Percentiles rank a stretch among this genome's conserved stretches.
Conservation (phyloP, 1,139 yeast genomes). For the Waltiozyma sp. region DNA sequence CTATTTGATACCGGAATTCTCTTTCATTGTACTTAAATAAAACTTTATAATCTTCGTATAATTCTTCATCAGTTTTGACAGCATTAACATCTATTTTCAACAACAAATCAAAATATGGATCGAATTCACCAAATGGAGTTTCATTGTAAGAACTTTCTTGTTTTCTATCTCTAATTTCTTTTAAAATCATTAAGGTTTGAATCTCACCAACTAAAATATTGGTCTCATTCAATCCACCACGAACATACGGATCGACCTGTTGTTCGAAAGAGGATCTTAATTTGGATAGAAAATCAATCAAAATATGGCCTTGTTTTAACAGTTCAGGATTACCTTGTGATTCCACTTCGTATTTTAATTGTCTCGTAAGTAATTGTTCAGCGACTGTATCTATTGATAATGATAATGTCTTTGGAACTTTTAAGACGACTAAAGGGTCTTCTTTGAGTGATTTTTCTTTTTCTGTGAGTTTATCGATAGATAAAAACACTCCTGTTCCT, state of each 20-base stretch:
- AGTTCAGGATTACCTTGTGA: slow-evolving; percentile 8
- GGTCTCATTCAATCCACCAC: slow-evolving; percentile 16
- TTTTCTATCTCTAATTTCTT: slow-evolving; percentile 15
- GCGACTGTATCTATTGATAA: slow-evolving; percentile 24
- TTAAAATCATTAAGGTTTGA: slow-evolving; percentile 15
- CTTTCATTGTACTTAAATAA: slow-evolving; percentile 15
- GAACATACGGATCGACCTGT: slow-evolving; percentile 11
- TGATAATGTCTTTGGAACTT: slow-evolving; percentile 26
- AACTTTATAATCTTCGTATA: slow-evolving; percentile 5
- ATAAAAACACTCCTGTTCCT: slow-evolving; percentile 23
- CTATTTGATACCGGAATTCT: slow-evolving; percentile 10
- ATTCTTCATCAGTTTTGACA: slow-evolving; percentile 18
- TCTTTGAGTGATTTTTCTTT: slow-evolving; percentile 4
- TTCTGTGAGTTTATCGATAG: slow-evolving; percentile 4
- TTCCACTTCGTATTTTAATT: slow-evolving; percentile 10
- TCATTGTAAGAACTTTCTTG: slow-evolving; percentile 3
- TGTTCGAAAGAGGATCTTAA: slow-evolving; percentile 11
- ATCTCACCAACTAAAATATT: slow-evolving; percentile 17
- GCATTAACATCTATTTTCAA: slow-evolving; percentile 16
- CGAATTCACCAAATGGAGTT: slow-evolving; percentile 16
- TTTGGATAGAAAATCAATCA: slow-evolving; percentile 12
- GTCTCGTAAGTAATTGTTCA: slow-evolving; percentile 7
- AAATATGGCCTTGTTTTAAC: slow-evolving; percentile 14
- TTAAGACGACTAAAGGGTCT: slow-evolving; percentile 22
- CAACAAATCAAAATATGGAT: slow-evolving; percentile 19